These are phyloP conservation scores for Wickerhamomyces sp. DNA, from an alignment of 1,139 yeast species.

Conservation along the genomic window DNA sequence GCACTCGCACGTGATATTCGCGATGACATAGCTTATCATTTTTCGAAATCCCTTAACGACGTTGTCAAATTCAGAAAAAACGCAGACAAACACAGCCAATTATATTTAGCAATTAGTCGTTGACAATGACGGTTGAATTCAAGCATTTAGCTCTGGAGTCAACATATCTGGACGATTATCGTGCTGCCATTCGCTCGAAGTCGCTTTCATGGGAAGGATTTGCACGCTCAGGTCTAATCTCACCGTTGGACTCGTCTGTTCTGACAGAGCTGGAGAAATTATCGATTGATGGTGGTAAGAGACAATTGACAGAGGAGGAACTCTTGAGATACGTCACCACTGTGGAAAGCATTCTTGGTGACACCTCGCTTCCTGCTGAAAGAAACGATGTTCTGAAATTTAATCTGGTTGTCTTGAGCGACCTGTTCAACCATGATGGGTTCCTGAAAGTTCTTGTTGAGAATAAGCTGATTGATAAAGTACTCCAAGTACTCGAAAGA, in stretches of 20 bases:
- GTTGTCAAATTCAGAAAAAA: background rate
- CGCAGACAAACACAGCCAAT: background rate
- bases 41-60: too few species aligned
- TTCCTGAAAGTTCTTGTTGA: constrained; percentile 41
- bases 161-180: constrained; percentile 67
- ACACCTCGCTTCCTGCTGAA: constrained; percentile 17
- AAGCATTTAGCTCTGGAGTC: constrained; percentile 39
- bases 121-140: background rate
- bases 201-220: constrained; percentile 94
- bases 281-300: constrained; percentile 6
- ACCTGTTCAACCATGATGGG: constrained; percentile 38
- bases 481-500: constrained; percentile 43
- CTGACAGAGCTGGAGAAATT: constrained; percentile 60
- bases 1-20: too few species aligned
- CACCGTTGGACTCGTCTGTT: constrained; percentile 60
- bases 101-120: too few species aligned
- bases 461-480: constrained; percentile 28
- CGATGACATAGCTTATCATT: too few species aligned
- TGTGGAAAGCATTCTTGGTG: constrained; percentile 11
- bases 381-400: constrained; percentile 64
- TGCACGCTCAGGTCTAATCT: constrained; percentile 67
- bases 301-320: constrained; percentile 1
- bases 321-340: constrained; percentile 6
- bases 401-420: constrained; percentile 65
- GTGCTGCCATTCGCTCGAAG: constrained; percentile 70